Conservation (phyloP, 2,329 filamentous ascomycete species). For the Fusarium sp. region DNA sequence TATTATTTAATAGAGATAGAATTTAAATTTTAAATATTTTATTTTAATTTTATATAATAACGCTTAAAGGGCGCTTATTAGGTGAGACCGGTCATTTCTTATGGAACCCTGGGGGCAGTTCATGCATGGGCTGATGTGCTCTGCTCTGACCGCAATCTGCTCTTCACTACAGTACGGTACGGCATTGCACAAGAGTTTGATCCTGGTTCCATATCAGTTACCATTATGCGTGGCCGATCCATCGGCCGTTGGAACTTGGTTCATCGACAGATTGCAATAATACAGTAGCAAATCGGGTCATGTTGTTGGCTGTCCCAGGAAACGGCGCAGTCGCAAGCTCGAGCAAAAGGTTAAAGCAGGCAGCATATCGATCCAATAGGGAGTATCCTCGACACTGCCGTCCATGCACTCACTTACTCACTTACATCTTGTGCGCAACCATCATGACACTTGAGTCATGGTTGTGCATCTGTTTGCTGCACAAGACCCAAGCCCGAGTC, state of each 20-base stretch:
- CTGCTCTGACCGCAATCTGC: slow-evolving; percentile 39
- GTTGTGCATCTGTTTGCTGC: slow-evolving; percentile 32
- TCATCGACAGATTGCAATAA: slow-evolving; percentile 10
- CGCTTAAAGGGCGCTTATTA: too few relatives aligned
- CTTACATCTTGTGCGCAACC: slow-evolving; percentile 25
- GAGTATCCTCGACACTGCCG: slow-evolving; percentile 37
- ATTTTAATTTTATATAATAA: too few relatives aligned
- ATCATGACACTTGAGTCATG: slow-evolving; percentile 40
- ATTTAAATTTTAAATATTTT: too few relatives aligned
- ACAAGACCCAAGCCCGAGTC: slow-evolving; percentile 37
- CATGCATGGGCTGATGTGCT: slow-evolving; percentile 45
- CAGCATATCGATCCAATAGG: slow-evolving; percentile 36
- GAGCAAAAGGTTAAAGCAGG: slow-evolving; percentile 37
- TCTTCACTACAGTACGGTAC: background rate
- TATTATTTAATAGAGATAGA: too few relatives aligned
- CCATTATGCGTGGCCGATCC: slow-evolving; percentile 32
- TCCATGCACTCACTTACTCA: slow-evolving; percentile 38
- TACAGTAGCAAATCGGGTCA: slow-evolving; percentile 36
- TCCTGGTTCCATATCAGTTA: slow-evolving; percentile 36
- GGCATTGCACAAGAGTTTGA: slow-evolving; percentile 28
- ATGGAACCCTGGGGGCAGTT: too few relatives aligned
- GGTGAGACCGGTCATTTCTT: too few relatives aligned
- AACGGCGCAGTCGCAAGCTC: slow-evolving; percentile 29
- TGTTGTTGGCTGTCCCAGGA: slow-evolving; percentile 28
- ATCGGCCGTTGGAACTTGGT: slow-evolving; percentile 22